Evolutionary conservation across 805 yeast genomes (phyloP).

Genomic region (Lipomyces yamadae): DNA sequence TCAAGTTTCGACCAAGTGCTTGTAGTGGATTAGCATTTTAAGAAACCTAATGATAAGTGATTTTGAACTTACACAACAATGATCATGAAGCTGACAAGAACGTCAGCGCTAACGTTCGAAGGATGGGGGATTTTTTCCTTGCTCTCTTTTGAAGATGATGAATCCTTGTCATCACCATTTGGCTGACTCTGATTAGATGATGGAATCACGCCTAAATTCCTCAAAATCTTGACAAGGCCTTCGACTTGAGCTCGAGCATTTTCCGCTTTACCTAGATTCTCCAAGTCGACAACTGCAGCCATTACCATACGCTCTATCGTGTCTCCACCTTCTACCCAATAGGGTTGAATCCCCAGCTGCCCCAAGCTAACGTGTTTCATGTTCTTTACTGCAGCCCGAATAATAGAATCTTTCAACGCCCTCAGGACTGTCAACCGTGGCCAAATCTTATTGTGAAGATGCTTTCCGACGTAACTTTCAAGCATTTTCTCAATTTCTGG

Average conservation of each 20-base stretch:
- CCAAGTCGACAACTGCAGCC: conserved; percentile 58
- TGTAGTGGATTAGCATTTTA: not conserved
- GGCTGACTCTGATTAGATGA: conserved; percentile 35
- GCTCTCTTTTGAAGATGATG: conserved; percentile 36
- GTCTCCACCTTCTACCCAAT: conserved; percentile 41
- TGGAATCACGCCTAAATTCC: conserved; percentile 35
- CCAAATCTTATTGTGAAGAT: conserved; percentile 73
- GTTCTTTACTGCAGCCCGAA: conserved; percentile 39
- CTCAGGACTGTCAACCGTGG: conserved; percentile 47
- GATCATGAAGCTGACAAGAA: conserved; percentile 54
- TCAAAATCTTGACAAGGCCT: conserved; percentile 46
- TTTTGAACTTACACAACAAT: conserved; percentile 61
- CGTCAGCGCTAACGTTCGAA: conserved; percentile 37
- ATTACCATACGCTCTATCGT: conserved; percentile 53
- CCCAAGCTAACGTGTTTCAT: conserved; percentile 48
- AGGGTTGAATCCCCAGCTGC: conserved; percentile 51
- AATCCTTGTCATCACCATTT: conserved; percentile 19
- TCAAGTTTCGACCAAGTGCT: conserved; percentile 56
- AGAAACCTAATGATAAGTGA: not conserved
- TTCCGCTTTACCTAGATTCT: conserved; percentile 47
- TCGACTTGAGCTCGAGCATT: conserved; percentile 43
- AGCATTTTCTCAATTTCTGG: conserved; percentile 55
- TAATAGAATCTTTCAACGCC: conserved; percentile 39
- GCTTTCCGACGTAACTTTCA: conserved; percentile 72
- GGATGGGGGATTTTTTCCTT: conserved; percentile 23